phyloP scores from a whole-genome alignment of 2,329 filamentous ascomycete species.

The Nemania sp. region DNA sequence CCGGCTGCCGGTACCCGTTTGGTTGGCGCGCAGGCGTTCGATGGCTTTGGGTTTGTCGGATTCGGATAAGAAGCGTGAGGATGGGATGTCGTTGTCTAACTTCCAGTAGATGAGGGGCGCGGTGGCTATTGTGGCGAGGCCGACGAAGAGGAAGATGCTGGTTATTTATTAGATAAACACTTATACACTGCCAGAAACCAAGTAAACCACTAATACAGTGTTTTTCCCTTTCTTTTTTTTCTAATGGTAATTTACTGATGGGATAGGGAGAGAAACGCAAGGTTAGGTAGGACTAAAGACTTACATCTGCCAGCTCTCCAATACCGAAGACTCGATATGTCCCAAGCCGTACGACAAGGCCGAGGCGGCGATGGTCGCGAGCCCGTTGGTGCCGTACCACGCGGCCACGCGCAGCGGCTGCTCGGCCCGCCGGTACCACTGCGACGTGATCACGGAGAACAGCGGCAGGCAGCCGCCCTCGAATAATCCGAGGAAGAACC shows the following conservation, averaged over 20 bases:
- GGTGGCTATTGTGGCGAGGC: constrained; percentile 61
- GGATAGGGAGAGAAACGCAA: no score
- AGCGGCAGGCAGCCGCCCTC: constrained; percentile 54
- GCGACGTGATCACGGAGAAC: constrained; percentile 61
- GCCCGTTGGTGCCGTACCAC: constrained; percentile 65
- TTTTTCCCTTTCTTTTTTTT: no score
- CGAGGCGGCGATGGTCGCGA: constrained; percentile 54
- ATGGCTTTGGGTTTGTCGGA: constrained; percentile 62
- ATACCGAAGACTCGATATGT: constrained; percentile 53
- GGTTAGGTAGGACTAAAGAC: no score
- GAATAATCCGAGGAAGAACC: constrained; percentile 61
- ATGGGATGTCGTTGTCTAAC: constrained; percentile 61
- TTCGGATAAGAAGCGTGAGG: constrained; percentile 60
- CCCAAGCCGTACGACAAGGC: constrained; percentile 54
- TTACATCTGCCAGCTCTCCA: constrained; percentile 47
- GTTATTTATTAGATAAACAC: no score
- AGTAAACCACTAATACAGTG: no score
- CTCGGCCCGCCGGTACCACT: constrained; percentile 65
- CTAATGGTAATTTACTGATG: no score
- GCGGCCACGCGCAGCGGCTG: constrained; percentile 59
- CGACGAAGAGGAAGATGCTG: constrained; percentile 63
- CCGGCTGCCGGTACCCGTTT: constrained; percentile 56
- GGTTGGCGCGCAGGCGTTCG: constrained; percentile 57
- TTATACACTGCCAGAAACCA: no score
- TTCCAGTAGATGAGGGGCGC: constrained; percentile 62